Conservation (phyloP, 805 yeast species). For the Zygosaccharomyces pseudorouxii region DNA sequence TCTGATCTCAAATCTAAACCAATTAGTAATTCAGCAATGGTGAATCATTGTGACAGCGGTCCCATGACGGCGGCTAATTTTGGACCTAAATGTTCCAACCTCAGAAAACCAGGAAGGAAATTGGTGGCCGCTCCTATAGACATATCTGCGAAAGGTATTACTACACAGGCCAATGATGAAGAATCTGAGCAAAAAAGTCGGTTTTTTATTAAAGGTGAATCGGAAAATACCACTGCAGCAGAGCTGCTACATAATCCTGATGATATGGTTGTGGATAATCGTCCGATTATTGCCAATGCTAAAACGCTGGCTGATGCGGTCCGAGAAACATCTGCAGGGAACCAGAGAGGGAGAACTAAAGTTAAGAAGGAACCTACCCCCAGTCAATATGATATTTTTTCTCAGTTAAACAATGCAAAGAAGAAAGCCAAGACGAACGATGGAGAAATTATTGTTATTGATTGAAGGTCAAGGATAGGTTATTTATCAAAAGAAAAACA, state of each 20-base stretch:
- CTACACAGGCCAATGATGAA: background rate
- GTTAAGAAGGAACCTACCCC: constrained; percentile 22
- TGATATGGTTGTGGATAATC: constrained; percentile 25
- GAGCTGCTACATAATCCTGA: constrained; percentile 33
- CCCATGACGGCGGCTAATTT: background rate
- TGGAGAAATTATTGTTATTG: constrained; percentile 31
- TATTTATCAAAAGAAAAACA: background rate
- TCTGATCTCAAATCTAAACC: background rate
- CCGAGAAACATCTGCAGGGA: constrained; percentile 4
- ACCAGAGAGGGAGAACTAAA: constrained; percentile 14
- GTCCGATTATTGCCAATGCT: constrained; percentile 33
- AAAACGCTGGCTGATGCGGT: constrained; percentile 29
- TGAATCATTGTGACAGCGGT: background rate
- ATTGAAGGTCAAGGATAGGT: constrained; percentile 7
- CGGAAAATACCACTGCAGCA: constrained; percentile 31
- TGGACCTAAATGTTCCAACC: background rate
- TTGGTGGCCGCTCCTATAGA: constrained; percentile 18
- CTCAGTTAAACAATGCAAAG: constrained; percentile 30
- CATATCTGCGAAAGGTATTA: constrained; percentile 7
- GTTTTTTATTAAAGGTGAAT: constrained; percentile 5
- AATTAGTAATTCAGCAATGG: background rate
- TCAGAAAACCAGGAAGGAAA: constrained; percentile 11
- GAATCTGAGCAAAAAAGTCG: constrained; percentile 2
- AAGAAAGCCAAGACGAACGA: constrained; percentile 27
- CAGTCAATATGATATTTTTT: constrained; percentile 31